Conservation (phyloP, 345 rosid genomes). For the Cardamine occulta region DNA sequence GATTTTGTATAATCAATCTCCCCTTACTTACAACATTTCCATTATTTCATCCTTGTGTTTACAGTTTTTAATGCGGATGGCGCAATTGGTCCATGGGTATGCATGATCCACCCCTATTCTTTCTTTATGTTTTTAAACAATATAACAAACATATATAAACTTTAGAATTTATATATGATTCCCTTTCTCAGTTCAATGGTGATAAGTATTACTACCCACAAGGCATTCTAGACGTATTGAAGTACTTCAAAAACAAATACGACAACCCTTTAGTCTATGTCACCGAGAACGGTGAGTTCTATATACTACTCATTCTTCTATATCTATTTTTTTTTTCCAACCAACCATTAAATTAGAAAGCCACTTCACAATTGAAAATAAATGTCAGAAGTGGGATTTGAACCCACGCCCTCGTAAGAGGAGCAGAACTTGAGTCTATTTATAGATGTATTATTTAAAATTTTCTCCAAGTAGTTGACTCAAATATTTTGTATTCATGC, state of each 20-base stretch:
- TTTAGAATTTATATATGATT: background rate
- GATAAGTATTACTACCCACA: background rate
- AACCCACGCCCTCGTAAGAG: no score
- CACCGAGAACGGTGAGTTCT: slow-evolving; percentile 37
- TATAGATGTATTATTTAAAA: background rate
- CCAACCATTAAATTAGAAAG: no score
- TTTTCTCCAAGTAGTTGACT: background rate
- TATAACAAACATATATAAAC: background rate
- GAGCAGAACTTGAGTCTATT: no score
- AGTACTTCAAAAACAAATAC: slow-evolving; percentile 7
- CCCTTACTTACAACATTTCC: background rate
- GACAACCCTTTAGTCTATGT: slow-evolving; percentile 11
- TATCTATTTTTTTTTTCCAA: no score
- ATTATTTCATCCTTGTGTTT: background rate
- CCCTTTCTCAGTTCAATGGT: background rate
- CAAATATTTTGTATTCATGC: background rate
- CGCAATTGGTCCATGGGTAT: slow-evolving; percentile 32
- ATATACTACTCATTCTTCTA: background rate
- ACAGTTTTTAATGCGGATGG: background rate
- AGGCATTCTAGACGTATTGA: slow-evolving; percentile 23
- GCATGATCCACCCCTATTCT: background rate
- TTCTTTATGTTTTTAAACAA: background rate
- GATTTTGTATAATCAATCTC: background rate
- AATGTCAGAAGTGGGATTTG: no score
- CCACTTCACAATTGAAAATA: no score